phyloP scores from a whole-genome alignment of 352 stramenopile species.

The Phytopythium oedochilum region DNA sequence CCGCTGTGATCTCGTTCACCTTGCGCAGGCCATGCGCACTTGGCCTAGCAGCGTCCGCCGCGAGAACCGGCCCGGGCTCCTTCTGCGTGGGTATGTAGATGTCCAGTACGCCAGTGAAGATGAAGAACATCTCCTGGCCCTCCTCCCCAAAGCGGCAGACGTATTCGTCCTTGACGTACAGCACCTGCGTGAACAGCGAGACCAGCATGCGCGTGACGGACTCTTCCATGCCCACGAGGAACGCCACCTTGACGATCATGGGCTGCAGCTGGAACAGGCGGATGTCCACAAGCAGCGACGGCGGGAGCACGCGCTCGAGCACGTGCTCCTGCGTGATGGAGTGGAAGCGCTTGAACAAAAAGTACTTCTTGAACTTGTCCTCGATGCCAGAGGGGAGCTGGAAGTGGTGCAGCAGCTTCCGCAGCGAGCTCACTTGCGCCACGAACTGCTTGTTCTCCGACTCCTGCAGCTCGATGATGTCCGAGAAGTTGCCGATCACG shows the following conservation, averaged over 20 bases:
- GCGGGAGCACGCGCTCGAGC: constrained; percentile 35
- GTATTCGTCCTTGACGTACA: constrained; percentile 38
- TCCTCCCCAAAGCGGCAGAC: constrained; percentile 40
- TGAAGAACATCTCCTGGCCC: constrained; percentile 59
- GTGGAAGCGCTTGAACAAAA: constrained; percentile 48
- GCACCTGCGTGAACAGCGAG: constrained; percentile 36
- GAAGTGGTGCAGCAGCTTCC: constrained; percentile 37
- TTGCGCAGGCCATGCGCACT: constrained; percentile 2
- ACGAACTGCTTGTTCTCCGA: constrained; percentile 45
- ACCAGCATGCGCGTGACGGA: constrained; percentile 51
- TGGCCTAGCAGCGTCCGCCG: neutral
- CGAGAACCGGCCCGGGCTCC: neutral
- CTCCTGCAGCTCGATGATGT: constrained; percentile 39
- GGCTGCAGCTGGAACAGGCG: constrained; percentile 36
- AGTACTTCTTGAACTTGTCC: constrained; percentile 38
- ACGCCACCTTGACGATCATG: constrained; percentile 54
- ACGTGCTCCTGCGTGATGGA: constrained; percentile 49
- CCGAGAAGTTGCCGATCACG: constrained; percentile 34
- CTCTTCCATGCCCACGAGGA: constrained; percentile 35
- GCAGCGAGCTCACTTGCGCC: constrained; percentile 33
- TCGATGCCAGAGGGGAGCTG: constrained; percentile 24
- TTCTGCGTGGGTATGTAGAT: too few species aligned
- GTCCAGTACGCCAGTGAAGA: constrained; percentile 41
- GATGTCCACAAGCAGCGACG: constrained; percentile 46
- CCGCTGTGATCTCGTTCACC: constrained; percentile 35